Base-by-base conservation (phyloP, 1,284 basidiomycete species). In the Porphyrellus sp. region DNA sequence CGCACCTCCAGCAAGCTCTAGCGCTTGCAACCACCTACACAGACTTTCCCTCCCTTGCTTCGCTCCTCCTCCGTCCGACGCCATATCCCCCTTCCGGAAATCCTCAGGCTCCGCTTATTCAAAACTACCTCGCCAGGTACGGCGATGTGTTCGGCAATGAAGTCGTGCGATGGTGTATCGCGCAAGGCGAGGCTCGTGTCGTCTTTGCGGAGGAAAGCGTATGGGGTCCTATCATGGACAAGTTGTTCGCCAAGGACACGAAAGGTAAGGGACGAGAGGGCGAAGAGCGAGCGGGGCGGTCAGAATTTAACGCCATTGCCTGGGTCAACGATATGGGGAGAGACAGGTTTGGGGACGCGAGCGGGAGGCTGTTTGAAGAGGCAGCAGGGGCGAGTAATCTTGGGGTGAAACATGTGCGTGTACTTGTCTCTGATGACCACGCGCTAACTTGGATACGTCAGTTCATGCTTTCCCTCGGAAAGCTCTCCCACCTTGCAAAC, bases 241-340 rank as follows among this genome's bases (percentile, higher is more conserved):
- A 76, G 34, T 95, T 90, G 72, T 90, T 98, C 64, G 72, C 74
- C 21, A 65, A 52, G 35, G 56, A 63, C 31, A 46, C 35, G 11
- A 68, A 70, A 49, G 64, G 68, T 2, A 70, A 68, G 45, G 47
- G 27, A 1, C 61, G 43, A 46, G 68, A 68, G 4, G 65, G 52
- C 6, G 57, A 63, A 20, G 55, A 51, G 5, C 31, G 38, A 15
- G 39, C 27, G 15, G 34, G 30, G 2, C 53, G 18, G 33, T 46
- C 56, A 33, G 67, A 68, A 38, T 66, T 59, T 18, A 69, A 83
- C 13, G 72, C 81, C 16, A 79, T 94, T 43, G 88, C 90, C 0
- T 99, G 96, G 97, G 77, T 98, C 39, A 90, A 98, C 68, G 86
- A 97, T 69, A 72, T 98, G 39, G 85, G 83, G 1, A 84, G 87